Percentiles rank a stretch among this genome's conserved stretches.
phyloP scores from a whole-genome alignment of 73 alveolate species.

The Paramecium primaurelia region DNA sequence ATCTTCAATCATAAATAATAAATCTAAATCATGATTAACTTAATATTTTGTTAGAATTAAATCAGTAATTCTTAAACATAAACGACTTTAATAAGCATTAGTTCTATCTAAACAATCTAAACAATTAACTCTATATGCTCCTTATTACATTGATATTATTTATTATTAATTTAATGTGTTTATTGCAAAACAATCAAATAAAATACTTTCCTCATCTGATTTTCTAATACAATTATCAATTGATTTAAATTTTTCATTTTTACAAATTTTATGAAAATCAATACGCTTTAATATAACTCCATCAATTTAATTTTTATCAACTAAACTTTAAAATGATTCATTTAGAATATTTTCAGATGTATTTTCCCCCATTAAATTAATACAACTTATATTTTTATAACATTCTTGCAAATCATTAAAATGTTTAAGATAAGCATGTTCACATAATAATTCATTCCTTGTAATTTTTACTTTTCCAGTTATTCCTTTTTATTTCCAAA shows the following conservation, averaged over 20 bases:
- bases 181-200: constrained; percentile 52
- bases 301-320: constrained; percentile 2
- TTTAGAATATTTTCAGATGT: constrained; percentile 82
- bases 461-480: constrained; percentile 77
- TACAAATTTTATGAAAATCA: constrained; percentile 67
- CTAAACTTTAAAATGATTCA: constrained; percentile 73
- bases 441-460: constrained; percentile 75
- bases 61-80: constrained; percentile 73
- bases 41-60: constrained; percentile 68
- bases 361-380: constrained; percentile 82
- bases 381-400: constrained; percentile 74
- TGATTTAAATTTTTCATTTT: constrained; percentile 59
- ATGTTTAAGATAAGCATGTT: constrained; percentile 85
- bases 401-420: constrained; percentile 73
- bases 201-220: constrained; percentile 44
- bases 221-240: constrained; percentile 69
- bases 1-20: not conserved
- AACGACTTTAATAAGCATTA: constrained; percentile 81
- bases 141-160: constrained; percentile 74
- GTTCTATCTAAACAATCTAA: constrained; percentile 97
- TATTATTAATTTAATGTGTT: constrained; percentile 71
- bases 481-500: constrained; percentile 85
- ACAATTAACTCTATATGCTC: constrained; percentile 90
- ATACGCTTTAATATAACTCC: constrained; percentile 56
- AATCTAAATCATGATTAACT: not conserved